phyloP scores from a whole-genome alignment of 108 stramenopile genomes.

The Epithemia pelagica region DNA sequence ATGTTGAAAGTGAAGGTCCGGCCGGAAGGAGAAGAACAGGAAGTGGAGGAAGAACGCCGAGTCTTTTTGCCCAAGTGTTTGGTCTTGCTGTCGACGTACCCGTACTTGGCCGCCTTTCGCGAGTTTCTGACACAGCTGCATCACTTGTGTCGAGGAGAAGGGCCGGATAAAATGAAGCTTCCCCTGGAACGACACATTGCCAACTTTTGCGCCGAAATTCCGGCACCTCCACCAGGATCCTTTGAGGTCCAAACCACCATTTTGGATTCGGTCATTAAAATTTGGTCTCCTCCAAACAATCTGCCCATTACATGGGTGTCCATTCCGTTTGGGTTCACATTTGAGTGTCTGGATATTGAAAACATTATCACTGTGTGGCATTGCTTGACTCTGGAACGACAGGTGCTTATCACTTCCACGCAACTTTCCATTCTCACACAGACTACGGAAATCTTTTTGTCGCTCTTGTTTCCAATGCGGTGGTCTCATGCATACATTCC shows the following conservation, averaged over 20 bases:
- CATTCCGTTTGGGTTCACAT: slow-evolving; percentile 74
- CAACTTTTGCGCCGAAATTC: slow-evolving; percentile 91
- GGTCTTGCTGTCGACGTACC: slow-evolving; percentile 83
- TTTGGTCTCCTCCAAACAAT: slow-evolving; percentile 85
- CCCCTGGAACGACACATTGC: slow-evolving; percentile 91
- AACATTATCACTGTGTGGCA: slow-evolving; percentile 74
- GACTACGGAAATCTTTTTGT: slow-evolving; percentile 77
- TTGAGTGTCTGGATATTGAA: slow-evolving; percentile 81
- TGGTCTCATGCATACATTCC: slow-evolving; percentile 91
- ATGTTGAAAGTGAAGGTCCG: slow-evolving; percentile 24
- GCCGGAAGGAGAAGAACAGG: slow-evolving; percentile 8
- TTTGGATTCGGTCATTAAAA: slow-evolving; percentile 64
- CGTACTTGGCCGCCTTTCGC: slow-evolving; percentile 84
- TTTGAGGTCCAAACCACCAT: slow-evolving; percentile 83
- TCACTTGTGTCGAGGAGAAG: slow-evolving; percentile 65
- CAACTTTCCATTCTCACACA: slow-evolving; percentile 79
- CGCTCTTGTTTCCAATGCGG: slow-evolving; percentile 85
- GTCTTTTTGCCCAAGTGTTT: slow-evolving; percentile 85
- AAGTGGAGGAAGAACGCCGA: slow-evolving; percentile 22
- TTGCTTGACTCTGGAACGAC: slow-evolving; percentile 76
- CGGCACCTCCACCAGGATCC: slow-evolving; percentile 87
- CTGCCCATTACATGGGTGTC: slow-evolving; percentile 87
- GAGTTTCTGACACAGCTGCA: slow-evolving; percentile 86
- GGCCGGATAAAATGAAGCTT: slow-evolving; percentile 38
- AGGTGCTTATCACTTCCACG: slow-evolving; percentile 80